A percentile compares a stretch with the other conserved stretches of the same genome.
These are phyloP conservation scores for Bertia moriformis DNA, from an alignment of 2,329 filamentous ascomycete species.

Conservation along the genomic window DNA sequence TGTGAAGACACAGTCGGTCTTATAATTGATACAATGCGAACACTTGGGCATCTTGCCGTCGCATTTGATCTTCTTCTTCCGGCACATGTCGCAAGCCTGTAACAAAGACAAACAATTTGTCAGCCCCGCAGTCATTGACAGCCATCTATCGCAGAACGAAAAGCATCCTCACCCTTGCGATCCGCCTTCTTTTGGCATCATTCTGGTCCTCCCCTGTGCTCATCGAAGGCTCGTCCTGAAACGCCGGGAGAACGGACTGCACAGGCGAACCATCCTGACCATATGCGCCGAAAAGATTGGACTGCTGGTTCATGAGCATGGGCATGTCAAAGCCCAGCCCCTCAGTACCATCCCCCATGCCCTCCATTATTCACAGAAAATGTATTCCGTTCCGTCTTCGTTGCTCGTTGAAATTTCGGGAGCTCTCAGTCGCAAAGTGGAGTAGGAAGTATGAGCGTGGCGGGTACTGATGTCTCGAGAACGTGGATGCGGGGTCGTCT, in stretches of 20 bases:
- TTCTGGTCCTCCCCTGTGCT: conserved; percentile 38
- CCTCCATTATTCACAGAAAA: neutral
- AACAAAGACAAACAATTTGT: conserved; percentile 3
- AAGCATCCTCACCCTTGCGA: conserved; percentile 67
- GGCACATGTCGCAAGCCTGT: conserved; percentile 91
- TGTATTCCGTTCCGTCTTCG: too few relatives aligned
- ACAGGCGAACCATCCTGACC: conserved; percentile 43
- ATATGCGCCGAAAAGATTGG: conserved; percentile 56
- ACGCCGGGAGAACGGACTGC: conserved; percentile 36
- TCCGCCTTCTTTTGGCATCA: conserved; percentile 77
- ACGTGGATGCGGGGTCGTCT: too few relatives aligned
- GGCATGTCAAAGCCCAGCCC: neutral
- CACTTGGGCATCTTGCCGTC: conserved; percentile 91
- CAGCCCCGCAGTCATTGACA: neutral
- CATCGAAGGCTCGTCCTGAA: conserved; percentile 44
- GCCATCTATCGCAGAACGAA: too few relatives aligned
- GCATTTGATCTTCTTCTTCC: conserved; percentile 95
- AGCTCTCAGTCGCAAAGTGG: too few relatives aligned
- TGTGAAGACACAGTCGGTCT: conserved; percentile 93
- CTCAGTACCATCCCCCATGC: neutral
- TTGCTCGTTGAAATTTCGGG: too few relatives aligned
- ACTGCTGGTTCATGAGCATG: conserved; percentile 45
- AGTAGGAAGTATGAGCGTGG: too few relatives aligned
- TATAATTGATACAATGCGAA: conserved; percentile 93
- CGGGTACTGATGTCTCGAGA: too few relatives aligned